Evolutionary conservation across 768 basidiomycete genomes (phyloP).

Genomic region (Naganishia antarctica): DNA sequence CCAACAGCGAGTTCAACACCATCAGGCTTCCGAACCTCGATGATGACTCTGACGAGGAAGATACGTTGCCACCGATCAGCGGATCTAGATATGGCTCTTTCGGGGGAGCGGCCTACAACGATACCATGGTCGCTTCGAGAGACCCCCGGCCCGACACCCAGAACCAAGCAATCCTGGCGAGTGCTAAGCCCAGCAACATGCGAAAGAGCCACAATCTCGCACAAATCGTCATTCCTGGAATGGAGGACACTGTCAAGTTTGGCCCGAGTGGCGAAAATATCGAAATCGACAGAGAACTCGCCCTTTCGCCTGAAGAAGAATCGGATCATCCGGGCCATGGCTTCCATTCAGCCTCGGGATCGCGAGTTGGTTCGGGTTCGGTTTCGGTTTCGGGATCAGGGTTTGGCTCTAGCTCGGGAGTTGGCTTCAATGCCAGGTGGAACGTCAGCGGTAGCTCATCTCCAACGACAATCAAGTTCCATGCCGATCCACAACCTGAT

Average conservation of each 20-base stretch:
- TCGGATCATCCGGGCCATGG: neutral
- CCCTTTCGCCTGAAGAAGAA: constrained; percentile 5
- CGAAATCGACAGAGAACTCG: neutral
- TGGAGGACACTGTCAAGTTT: constrained; percentile 8
- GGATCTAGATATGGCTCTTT: constrained; percentile 17
- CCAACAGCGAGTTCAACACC: constrained; percentile 13
- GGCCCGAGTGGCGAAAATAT: neutral
- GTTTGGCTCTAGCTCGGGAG: neutral
- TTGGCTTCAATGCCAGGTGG: constrained; percentile 3
- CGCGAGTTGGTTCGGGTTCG: constrained; percentile 1
- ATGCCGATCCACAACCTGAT: neutral
- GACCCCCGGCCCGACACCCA: neutral
- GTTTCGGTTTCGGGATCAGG: neutral
- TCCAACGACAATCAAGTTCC: constrained; percentile 14
- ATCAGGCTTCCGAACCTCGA: constrained; percentile 22
- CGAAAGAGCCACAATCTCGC: constrained; percentile 10
- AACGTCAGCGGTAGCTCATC: constrained; percentile 1
- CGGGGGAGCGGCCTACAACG: no score
- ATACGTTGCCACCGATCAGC: neutral
- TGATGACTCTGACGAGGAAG: constrained; percentile 24
- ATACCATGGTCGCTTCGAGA: neutral
- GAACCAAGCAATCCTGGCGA: neutral
- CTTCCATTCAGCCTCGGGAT: constrained; percentile 3
- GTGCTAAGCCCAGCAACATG: neutral
- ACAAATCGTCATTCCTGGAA: constrained; percentile 5